phyloP scores from a whole-genome alignment of 495 filamentous ascomycete species.

The Penicillium pulvis region DNA sequence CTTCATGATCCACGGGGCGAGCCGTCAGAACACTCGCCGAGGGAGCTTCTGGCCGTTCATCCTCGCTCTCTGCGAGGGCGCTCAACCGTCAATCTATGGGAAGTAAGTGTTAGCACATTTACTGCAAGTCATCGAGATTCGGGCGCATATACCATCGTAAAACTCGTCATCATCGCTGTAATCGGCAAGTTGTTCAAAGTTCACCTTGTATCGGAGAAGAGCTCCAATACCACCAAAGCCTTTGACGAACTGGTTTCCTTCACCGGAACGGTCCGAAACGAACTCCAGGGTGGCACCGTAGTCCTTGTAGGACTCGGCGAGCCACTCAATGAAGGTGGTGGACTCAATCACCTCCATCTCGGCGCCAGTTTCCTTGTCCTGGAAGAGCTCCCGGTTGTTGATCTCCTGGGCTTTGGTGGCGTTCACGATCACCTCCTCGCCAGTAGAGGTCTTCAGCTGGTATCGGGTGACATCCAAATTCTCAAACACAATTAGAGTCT shows the following conservation, averaged over 20 bases:
- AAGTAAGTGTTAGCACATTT: slow-evolving; percentile 19
- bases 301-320: slow-evolving; percentile 95
- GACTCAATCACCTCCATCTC: slow-evolving; percentile 93
- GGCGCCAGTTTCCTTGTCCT: slow-evolving; percentile 90
- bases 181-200: slow-evolving; percentile 98
- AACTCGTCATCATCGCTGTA: slow-evolving; percentile 96
- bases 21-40: slow-evolving; percentile 62
- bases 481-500: slow-evolving; percentile 96
- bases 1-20: slow-evolving; percentile 49
- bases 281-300: slow-evolving; percentile 97
- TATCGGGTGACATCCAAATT: slow-evolving; percentile 93
- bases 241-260: slow-evolving; percentile 99
- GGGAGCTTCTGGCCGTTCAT: slow-evolving; percentile 72
- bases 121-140: background rate
- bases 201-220: slow-evolving; percentile 97
- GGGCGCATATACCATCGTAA: slow-evolving; percentile 74
- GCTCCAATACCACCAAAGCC: slow-evolving; percentile 98
- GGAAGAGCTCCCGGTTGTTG: slow-evolving; percentile 80
- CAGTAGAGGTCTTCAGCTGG: slow-evolving; percentile 76
- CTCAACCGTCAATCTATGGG: slow-evolving; percentile 85
- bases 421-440: slow-evolving; percentile 73
- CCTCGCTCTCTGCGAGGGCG: slow-evolving; percentile 90
- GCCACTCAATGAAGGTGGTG: slow-evolving; percentile 94
- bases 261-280: slow-evolving; percentile 92
- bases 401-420: slow-evolving; percentile 84